These are phyloP conservation scores for Leccinum obscurum DNA, from an alignment of 768 basidiomycete genomes.

Conservation along the genomic window DNA sequence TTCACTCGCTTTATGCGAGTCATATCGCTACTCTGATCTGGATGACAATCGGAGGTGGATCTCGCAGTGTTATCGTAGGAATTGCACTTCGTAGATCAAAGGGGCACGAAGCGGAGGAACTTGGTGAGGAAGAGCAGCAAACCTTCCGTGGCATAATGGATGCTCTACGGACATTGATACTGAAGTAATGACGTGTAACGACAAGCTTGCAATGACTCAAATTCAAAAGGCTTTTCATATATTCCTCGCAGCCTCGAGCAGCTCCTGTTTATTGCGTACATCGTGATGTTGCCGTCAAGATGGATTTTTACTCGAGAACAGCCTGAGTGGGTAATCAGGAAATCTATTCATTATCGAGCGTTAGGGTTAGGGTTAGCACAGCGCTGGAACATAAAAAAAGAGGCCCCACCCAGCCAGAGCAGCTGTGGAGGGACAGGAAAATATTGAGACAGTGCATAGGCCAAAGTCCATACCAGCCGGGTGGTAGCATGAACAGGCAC, in stretches of 20 bases:
- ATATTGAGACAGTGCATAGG: constrained; percentile 80
- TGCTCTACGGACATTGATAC: constrained; percentile 38
- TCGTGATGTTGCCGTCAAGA: too few relatives aligned
- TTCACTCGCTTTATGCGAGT: constrained; percentile 80
- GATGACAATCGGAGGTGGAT: constrained; percentile 47
- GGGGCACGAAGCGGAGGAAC: constrained; percentile 23
- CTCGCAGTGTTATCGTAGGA: constrained; percentile 71
- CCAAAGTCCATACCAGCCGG: constrained; percentile 58
- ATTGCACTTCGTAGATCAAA: constrained; percentile 57
- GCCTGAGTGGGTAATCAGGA: too few relatives aligned
- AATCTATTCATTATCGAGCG: too few relatives aligned
- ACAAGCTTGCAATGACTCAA: too few relatives aligned
- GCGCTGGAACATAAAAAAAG: constrained; percentile 25
- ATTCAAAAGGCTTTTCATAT: too few relatives aligned
- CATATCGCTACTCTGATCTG: constrained; percentile 88
- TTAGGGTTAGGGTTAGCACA: constrained; percentile 32
- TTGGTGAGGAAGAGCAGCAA: constrained; percentile 42
- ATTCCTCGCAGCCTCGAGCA: too few relatives aligned
- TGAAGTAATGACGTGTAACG: constrained; percentile 17
- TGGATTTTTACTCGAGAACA: too few relatives aligned
- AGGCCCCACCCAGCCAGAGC: constrained; percentile 51
- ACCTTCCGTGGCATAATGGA: constrained; percentile 53
- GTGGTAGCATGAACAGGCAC: too few relatives aligned
- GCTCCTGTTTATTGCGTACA: too few relatives aligned
- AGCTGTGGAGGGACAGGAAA: constrained; percentile 69